Evolutionary conservation across 2,329 filamentous ascomycete species (phyloP).

Genomic region (Metarhizium humberi): DNA sequence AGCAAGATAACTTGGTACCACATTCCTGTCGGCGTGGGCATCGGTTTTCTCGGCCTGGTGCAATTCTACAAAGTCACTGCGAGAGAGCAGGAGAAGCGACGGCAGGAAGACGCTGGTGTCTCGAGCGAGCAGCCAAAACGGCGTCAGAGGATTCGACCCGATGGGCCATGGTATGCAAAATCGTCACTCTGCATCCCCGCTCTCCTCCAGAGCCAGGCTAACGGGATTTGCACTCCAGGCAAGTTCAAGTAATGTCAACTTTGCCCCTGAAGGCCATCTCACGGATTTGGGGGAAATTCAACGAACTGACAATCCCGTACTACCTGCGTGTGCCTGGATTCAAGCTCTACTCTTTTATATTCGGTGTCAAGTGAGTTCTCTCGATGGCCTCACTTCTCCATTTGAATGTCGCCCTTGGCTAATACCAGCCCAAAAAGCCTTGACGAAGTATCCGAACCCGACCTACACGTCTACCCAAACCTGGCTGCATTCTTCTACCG

Average conservation of each 20-base stretch:
- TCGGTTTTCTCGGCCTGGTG: slow-evolving; percentile 72
- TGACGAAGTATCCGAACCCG: slow-evolving; percentile 76
- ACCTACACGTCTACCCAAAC: slow-evolving; percentile 85
- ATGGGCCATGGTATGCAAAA: slow-evolving; percentile 64
- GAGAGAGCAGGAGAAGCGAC: slow-evolving; percentile 42
- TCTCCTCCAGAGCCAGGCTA: not conserved
- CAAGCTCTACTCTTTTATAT: slow-evolving; percentile 81
- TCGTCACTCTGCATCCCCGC: not conserved
- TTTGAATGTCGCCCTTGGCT: not conserved
- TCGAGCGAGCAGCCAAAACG: slow-evolving; percentile 36
- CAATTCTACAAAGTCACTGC: slow-evolving; percentile 71
- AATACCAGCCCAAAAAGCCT: slow-evolving; percentile 38
- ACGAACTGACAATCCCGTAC: slow-evolving; percentile 81
- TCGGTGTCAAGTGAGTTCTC: slow-evolving; percentile 63
- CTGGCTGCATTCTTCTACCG: slow-evolving; percentile 97
- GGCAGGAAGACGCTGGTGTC: slow-evolving; percentile 33
- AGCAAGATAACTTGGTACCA: slow-evolving; percentile 74
- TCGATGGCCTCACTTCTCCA: not conserved
- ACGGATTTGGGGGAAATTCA: slow-evolving; percentile 82
- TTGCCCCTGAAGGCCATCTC: slow-evolving; percentile 86
- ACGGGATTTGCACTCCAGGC: slow-evolving; percentile 35
- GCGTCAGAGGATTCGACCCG: slow-evolving; percentile 60
- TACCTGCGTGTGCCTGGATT: slow-evolving; percentile 83
- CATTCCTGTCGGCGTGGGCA: slow-evolving; percentile 77
- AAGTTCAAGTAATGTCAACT: slow-evolving; percentile 89